Base-by-base conservation (phyloP, 371 early-diverging fungal species). In the Conidiobolus incongruus region DNA sequence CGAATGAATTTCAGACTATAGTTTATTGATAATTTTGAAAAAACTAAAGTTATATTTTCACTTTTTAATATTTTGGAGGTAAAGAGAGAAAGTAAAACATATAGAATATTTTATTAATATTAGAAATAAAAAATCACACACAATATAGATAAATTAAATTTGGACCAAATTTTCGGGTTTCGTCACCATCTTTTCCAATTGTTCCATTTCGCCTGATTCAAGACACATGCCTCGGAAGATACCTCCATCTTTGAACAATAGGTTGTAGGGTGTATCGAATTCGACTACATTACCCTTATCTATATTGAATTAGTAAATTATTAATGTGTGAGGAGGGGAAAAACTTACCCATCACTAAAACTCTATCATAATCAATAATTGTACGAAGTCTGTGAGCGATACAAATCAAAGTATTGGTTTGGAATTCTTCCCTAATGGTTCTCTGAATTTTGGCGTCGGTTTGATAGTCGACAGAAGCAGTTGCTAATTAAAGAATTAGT, bases 331-430 rank as follows among this genome's bases (percentile, higher is more conserved):
- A 46, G 15, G 31, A 35, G 33, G 11, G 34, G 10, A 33, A 37
- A n/a, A 20, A 46, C 34, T 58, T 61, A 51, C 76, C 75, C 53
- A 87, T 59, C 0, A 83, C 83, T 35, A 87, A 45, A 20, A 87
- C 66, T 2, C 59, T 56, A 51, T 87, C 86, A 51, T 77, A 88
- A 50, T 85, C 84, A 20, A 84, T 75, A 37, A 88, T 64, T 1
- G 82, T 81, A 42, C 69, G 60, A 50, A 79, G 52, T n/a, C 77
- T 58, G 50, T 78, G 79, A 15, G 79, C 79, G 44, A 78, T 72
- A 37, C 68, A 66, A 33, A 78, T 35, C 35, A 73, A 49, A 1
- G 76, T 77, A 13, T 66, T 61, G 23, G 59, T 44, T 24, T 53
- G 47, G 58, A 70, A 69, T 47, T 72, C 73, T 21, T 60, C 35